Conservation (phyloP, 106 monocot species). For the Dendrobium huoshanense region DNA sequence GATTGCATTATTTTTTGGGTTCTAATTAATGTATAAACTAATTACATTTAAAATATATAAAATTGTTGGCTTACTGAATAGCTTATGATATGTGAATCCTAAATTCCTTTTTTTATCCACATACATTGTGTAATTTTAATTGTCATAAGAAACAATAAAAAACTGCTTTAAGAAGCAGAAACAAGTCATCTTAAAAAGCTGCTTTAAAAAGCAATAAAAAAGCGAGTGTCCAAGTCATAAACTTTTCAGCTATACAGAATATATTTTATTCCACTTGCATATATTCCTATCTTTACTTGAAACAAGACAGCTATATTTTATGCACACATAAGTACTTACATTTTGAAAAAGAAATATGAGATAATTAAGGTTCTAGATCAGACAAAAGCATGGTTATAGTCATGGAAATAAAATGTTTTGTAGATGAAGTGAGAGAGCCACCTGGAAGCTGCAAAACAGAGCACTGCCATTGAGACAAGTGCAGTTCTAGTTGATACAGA, state of each 20-base stretch:
- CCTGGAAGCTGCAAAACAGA: constrained; percentile 60
- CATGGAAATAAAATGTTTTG: constrained; percentile 89
- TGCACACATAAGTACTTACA: not conserved
- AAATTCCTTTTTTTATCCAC: no score
- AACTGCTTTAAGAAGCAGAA: no score
- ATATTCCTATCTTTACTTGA: not conserved
- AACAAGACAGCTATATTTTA: not conserved
- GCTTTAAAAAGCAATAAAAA: no score
- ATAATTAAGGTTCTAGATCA: constrained; percentile 15
- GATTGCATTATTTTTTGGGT: no score
- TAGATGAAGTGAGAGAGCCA: constrained; percentile 82
- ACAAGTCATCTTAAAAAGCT: no score
- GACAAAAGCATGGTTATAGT: constrained; percentile 79
- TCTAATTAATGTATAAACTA: no score
- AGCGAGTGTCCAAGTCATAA: no score
- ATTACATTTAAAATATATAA: not conserved
- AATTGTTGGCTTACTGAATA: not conserved
- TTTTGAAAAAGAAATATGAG: not conserved
- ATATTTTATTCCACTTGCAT: not conserved
- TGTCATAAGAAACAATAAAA: no score
- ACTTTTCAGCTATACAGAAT: no score
- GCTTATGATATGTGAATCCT: no score
- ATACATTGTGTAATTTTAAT: no score
- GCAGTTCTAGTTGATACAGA: constrained; percentile 37
- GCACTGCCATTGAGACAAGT: constrained; percentile 38